phyloP scores from a whole-genome alignment of 2,329 filamentous ascomycete species.

The Sordariomycetes sp. region DNA sequence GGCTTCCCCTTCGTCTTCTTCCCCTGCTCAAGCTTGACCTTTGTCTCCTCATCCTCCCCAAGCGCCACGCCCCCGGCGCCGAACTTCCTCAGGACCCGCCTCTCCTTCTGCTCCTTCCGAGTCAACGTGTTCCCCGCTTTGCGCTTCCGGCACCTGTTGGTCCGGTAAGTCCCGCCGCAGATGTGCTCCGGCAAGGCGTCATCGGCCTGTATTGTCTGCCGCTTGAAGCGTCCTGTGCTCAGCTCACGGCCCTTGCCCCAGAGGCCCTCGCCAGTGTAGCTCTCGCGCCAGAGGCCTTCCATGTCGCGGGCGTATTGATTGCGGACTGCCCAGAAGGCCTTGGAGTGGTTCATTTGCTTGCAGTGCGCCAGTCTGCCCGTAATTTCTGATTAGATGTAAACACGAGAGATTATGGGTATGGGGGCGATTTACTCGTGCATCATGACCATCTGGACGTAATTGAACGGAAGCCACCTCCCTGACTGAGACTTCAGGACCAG shows the following conservation, averaged over 20 bases:
- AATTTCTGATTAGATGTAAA: neutral
- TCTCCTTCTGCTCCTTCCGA: constrained; percentile 62
- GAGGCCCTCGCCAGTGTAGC: constrained; percentile 69
- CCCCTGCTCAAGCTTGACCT: constrained; percentile 54
- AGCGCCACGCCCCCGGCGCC: constrained; percentile 55
- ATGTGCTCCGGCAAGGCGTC: constrained; percentile 56
- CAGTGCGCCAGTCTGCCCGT: constrained; percentile 57
- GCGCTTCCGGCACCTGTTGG: constrained; percentile 38
- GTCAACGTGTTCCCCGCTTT: constrained; percentile 35
- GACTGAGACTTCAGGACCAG: constrained; percentile 58
- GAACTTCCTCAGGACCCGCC: constrained; percentile 63
- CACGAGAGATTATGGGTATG: too few species aligned
- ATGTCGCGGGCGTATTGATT: constrained; percentile 62
- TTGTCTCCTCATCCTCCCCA: constrained; percentile 55
- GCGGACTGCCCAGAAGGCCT: constrained; percentile 67
- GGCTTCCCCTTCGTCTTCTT: constrained; percentile 52
- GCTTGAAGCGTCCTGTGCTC: constrained; percentile 44
- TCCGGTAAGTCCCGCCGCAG: constrained; percentile 69
- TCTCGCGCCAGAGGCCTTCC: constrained; percentile 52
- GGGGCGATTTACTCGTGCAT: constrained; percentile 55
- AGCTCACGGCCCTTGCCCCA: constrained; percentile 64
- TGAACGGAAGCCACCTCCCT: constrained; percentile 65
- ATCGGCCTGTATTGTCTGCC: constrained; percentile 32
- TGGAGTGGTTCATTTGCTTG: constrained; percentile 83
- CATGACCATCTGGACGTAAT: constrained; percentile 88